Evolutionary conservation across 345 rosid species (phyloP).

Genomic region (Clarkia xantiana): DNA sequence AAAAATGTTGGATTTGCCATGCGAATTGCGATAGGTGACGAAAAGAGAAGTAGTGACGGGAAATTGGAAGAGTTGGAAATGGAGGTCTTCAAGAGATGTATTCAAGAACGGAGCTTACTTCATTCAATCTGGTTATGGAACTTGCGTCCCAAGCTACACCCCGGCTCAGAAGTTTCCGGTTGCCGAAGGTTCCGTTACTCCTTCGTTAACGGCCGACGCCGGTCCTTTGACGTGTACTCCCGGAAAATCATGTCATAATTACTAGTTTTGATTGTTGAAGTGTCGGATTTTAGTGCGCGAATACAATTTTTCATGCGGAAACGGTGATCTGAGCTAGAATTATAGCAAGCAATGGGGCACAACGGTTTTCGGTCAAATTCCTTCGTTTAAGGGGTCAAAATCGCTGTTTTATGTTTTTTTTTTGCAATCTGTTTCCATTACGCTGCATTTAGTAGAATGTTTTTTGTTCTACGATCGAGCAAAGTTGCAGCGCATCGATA

Average conservation of each 20-base stretch:
- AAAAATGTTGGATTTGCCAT: too few species aligned
- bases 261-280: conserved; percentile 12
- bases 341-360: too few species aligned
- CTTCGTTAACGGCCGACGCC: conserved; percentile 58
- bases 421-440: conserved; percentile 69
- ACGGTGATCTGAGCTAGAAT: too few species aligned
- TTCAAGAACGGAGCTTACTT: conserved; percentile 79
- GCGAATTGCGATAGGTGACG: conserved; percentile 66
- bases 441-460: too few species aligned
- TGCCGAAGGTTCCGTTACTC: conserved; percentile 42
- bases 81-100: conserved; percentile 70
- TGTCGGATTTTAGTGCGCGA: too few species aligned
- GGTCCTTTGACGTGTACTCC: conserved; percentile 41
- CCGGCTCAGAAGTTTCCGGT: conserved; percentile 37
- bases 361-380: too few species aligned
- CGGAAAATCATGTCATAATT: conserved; percentile 30
- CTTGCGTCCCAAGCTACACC: conserved; percentile 31
- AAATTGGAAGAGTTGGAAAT: conserved; percentile 62
- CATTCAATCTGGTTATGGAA: conserved; percentile 73
- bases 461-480: too few species aligned
- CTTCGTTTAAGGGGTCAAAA: too few species aligned
- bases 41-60: conserved; percentile 42
- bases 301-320: too few species aligned
- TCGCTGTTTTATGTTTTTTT: too few species aligned
- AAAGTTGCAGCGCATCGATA: too few species aligned